phyloP scores from a whole-genome alignment of 225 moss, liverwort and hornwort species.

The Polytrichum commune region DNA sequence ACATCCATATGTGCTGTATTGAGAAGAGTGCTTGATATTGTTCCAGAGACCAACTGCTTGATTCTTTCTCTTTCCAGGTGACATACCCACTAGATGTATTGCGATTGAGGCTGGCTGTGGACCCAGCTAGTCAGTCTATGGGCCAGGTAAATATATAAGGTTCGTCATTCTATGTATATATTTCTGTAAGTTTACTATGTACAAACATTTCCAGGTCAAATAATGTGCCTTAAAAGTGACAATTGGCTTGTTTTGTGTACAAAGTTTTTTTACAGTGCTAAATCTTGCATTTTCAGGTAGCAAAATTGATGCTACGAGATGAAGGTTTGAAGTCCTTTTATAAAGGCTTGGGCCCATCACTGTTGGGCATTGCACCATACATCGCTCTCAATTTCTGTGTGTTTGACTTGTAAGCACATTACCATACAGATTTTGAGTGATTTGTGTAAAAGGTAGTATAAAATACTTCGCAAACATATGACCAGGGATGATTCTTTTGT shows the following conservation, averaged over 20 bases:
- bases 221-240: no score
- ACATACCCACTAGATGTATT: conserved; percentile 86
- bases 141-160: conserved; percentile 42
- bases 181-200: no score
- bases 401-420: conserved; percentile 70
- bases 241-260: no score
- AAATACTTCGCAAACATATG: no score
- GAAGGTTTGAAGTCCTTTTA: conserved; percentile 77
- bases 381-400: conserved; percentile 89
- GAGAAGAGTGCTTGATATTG: no score
- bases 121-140: conserved; percentile 64
- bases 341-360: conserved; percentile 80
- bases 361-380: conserved; percentile 86
- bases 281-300: conserved; percentile 38
- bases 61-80: conserved; percentile 31
- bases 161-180: not conserved
- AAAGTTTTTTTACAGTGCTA: no score
- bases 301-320: conserved; percentile 66
- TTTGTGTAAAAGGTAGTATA: no score
- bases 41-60: not conserved
- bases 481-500: no score
- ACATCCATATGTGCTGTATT: no score
- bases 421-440: not conserved
- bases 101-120: conserved; percentile 77
- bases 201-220: no score